These are phyloP conservation scores for Usnea hakonensis DNA, from an alignment of 495 filamentous ascomycete genomes.

Conservation along the genomic window DNA sequence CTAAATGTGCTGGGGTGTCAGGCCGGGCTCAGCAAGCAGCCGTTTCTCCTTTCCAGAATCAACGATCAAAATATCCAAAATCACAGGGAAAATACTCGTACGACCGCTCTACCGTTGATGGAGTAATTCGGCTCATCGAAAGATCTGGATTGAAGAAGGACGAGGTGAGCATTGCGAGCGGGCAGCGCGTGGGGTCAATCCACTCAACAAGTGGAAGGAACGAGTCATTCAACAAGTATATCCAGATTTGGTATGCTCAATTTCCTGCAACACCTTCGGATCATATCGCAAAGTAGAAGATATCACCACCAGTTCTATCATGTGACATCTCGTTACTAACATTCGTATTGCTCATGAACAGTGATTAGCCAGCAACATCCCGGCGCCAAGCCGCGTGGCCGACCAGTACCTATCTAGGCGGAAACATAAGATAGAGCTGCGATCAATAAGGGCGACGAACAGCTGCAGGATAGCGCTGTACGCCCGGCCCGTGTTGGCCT, in stretches of 20 bases:
- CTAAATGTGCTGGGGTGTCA: not conserved
- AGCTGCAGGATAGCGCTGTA: not conserved
- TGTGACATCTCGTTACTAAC: not conserved
- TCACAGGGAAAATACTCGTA: not conserved
- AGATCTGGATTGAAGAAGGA: not conserved
- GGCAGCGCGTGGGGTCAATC: not conserved
- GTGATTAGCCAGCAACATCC: not conserved
- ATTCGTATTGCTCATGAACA: constrained; percentile 1
- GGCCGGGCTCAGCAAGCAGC: not conserved
- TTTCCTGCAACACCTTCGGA: not conserved
- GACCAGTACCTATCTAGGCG: not conserved
- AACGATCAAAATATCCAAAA: not conserved
- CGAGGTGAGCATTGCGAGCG: not conserved
- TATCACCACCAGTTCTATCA: not conserved
- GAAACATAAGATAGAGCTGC: not conserved
- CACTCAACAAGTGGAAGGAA: not conserved
- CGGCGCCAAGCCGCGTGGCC: not conserved
- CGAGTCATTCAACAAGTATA: not conserved
- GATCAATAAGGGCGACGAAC: not conserved
- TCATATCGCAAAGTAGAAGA: not conserved
- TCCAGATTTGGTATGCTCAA: not conserved
- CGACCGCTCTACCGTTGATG: not conserved
- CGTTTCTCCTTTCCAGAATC: constrained; percentile 1
- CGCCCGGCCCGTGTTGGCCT: not conserved
- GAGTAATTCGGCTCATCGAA: not conserved